phyloP scores from a whole-genome alignment of 176 grass and related monocot genomes.

The Musa troglodytarum region DNA sequence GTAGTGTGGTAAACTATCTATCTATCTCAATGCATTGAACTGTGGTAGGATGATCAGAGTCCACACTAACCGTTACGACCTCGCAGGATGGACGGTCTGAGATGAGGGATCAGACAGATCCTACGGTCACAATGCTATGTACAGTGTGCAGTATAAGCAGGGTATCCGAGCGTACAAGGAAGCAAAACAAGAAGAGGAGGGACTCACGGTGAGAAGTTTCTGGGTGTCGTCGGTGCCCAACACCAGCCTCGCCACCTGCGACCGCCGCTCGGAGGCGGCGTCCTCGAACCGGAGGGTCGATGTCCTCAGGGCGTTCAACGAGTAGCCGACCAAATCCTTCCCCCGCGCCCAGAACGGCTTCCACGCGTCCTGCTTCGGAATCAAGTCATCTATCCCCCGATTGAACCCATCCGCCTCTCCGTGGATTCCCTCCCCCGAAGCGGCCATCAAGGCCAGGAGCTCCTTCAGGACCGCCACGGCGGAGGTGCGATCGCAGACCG shows the following conservation, averaged over 20 bases:
- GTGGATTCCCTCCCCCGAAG: slow-evolving; percentile 6
- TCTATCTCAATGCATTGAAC: no score
- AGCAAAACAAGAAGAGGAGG: neutral
- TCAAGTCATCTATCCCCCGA: slow-evolving; percentile 44
- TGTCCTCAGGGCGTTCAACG: slow-evolving; percentile 74
- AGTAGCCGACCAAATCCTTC: slow-evolving; percentile 78
- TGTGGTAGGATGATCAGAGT: no score
- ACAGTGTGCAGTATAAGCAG: no score
- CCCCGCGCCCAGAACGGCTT: slow-evolving; percentile 92
- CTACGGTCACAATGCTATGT: no score
- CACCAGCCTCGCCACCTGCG: slow-evolving; percentile 41
- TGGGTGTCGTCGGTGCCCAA: slow-evolving; percentile 46
- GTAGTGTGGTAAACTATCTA: no score
- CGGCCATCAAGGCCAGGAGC: slow-evolving; percentile 42
- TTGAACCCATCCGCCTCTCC: slow-evolving; percentile 2
- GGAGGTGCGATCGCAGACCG: slow-evolving; percentile 54
- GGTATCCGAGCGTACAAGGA: no score
- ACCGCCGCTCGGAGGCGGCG: slow-evolving; percentile 34
- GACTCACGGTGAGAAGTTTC: slow-evolving; percentile 60
- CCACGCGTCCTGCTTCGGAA: slow-evolving; percentile 56
- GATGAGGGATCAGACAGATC: no score
- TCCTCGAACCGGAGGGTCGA: slow-evolving; percentile 52
- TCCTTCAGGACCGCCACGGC: slow-evolving; percentile 40
- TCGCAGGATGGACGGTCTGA: no score
- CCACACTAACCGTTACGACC: no score